phyloP scores from a whole-genome alignment of 2,329 filamentous ascomycete genomes.

The Xylariaceae sp. region DNA sequence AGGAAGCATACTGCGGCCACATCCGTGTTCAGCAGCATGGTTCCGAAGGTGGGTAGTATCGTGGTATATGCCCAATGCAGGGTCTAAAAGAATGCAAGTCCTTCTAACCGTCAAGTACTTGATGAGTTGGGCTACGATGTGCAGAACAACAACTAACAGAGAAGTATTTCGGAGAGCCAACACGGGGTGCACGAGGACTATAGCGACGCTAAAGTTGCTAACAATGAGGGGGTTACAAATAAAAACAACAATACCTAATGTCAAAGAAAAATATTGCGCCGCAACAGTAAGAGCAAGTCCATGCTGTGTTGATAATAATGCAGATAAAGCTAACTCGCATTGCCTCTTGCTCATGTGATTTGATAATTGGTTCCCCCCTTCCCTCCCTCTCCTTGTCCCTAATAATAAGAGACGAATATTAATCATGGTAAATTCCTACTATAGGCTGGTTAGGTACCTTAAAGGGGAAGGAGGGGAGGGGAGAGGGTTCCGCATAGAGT shows the following conservation, averaged over 20 bases:
- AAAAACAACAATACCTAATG: background rate
- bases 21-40: conserved; percentile 31
- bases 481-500: background rate
- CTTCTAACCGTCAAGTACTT: conserved; percentile 1
- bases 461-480: background rate
- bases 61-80: conserved; percentile 22
- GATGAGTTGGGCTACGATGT: conserved; percentile 19
- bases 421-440: too few relatives aligned
- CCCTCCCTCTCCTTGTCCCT: background rate
- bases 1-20: conserved; percentile 26
- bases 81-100: conserved; percentile 13
- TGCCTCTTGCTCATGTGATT: background rate
- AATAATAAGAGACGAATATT: background rate
- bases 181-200: conserved; percentile 1
- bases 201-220: conserved; percentile 12
- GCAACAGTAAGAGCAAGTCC: background rate
- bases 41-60: conserved; percentile 23
- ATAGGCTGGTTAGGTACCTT: background rate
- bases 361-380: background rate
- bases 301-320: background rate
- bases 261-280: background rate
- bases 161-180: conserved; percentile 11
- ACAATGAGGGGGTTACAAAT: background rate
- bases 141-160: conserved; percentile 19
- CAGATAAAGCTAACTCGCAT: background rate